These are phyloP conservation scores for Podospora appendiculata DNA, from an alignment of 495 filamentous ascomycete species.

Conservation along the genomic window DNA sequence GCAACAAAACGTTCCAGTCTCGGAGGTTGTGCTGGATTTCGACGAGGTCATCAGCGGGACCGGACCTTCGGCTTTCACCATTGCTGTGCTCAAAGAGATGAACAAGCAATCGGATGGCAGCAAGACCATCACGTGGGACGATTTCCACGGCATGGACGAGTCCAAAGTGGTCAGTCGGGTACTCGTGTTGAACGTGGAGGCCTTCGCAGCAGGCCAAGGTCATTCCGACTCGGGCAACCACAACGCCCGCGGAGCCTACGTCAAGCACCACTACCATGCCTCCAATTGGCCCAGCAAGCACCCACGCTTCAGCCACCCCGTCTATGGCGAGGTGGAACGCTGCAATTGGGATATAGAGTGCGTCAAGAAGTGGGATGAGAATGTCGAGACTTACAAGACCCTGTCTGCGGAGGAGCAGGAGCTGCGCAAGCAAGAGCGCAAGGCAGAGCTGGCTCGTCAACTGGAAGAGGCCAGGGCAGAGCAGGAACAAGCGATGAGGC, in stretches of 20 bases:
- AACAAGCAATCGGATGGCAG: slow-evolving; percentile 9
- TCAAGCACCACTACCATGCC: slow-evolving; percentile 59
- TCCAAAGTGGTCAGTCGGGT: slow-evolving; percentile 48
- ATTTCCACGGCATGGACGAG: slow-evolving; percentile 52
- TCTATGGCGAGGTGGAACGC: slow-evolving; percentile 54
- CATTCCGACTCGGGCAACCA: slow-evolving; percentile 60
- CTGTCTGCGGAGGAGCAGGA: slow-evolving; percentile 37
- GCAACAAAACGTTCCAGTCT: slow-evolving; percentile 40
- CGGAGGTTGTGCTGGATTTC: slow-evolving; percentile 50
- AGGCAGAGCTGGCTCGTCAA: not conserved
- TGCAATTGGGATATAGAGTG: slow-evolving; percentile 58
- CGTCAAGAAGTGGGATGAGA: slow-evolving; percentile 48
- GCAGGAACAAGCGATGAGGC: slow-evolving; percentile 6
- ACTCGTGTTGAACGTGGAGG: slow-evolving; percentile 54
- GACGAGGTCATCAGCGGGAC: slow-evolving; percentile 58
- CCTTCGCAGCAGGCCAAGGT: slow-evolving; percentile 56
- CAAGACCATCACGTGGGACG: slow-evolving; percentile 38
- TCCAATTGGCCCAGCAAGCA: slow-evolving; percentile 54
- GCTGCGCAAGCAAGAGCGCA: slow-evolving; percentile 29
- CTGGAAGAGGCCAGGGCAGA: slow-evolving; percentile 1
- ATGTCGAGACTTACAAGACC: slow-evolving; percentile 37
- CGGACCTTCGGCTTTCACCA: slow-evolving; percentile 56
- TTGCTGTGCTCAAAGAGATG: slow-evolving; percentile 49
- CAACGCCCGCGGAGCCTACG: slow-evolving; percentile 46
- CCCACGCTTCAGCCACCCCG: slow-evolving; percentile 51